phyloP scores from a whole-genome alignment of 2,329 filamentous ascomycete genomes.

The Beauveria australis region DNA sequence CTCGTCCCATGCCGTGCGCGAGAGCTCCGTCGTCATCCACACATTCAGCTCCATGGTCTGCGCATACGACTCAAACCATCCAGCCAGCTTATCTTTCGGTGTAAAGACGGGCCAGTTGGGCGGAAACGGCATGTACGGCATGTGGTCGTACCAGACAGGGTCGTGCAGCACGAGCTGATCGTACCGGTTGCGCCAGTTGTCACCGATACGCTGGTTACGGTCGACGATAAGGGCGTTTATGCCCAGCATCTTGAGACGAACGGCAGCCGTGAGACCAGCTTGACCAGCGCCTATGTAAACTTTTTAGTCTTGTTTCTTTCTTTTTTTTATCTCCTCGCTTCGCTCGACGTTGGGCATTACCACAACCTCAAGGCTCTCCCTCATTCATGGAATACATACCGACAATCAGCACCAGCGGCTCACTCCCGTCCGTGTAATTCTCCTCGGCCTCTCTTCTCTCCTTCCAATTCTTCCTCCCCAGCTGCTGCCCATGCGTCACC shows the following conservation, averaged over 20 bases:
- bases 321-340: background rate
- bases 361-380: too few species aligned
- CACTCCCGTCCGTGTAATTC: constrained; percentile 12
- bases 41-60: constrained; percentile 55
- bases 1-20: constrained; percentile 42
- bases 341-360: background rate
- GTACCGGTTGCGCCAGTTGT: constrained; percentile 54
- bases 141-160: constrained; percentile 49
- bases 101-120: constrained; percentile 57
- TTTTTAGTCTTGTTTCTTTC: constrained; percentile 12
- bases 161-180: constrained; percentile 52
- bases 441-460: constrained; percentile 13
- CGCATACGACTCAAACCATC: constrained; percentile 57
- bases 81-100: constrained; percentile 58
- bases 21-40: constrained; percentile 48
- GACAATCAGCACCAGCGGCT: constrained; percentile 15
- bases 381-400: constrained; percentile 8
- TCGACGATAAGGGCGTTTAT: constrained; percentile 38
- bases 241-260: constrained; percentile 37
- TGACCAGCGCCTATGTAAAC: constrained; percentile 25
- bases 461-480: constrained; percentile 17
- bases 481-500: constrained; percentile 29
- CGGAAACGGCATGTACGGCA: constrained; percentile 56
- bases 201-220: constrained; percentile 31
- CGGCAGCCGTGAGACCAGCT: constrained; percentile 35